A percentile compares a stretch with the other conserved stretches of the same genome.
Conservation (phyloP, 306 rosid species). For the Castanea mollissima region DNA sequence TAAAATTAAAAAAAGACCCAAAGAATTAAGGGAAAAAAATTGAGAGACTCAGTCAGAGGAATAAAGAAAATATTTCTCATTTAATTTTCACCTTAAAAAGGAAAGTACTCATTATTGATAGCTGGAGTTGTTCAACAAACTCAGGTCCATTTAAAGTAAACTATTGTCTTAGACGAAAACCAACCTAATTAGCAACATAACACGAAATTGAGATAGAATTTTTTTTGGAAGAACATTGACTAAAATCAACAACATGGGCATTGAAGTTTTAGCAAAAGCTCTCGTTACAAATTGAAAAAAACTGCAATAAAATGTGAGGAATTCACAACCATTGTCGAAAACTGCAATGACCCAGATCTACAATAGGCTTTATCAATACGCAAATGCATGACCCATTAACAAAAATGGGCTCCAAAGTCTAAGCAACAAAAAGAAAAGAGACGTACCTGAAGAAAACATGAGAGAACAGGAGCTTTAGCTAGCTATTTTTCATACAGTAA, state of each 20-base stretch:
- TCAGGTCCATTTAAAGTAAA: background rate
- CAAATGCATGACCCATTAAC: background rate
- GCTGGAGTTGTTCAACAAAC: conserved; percentile 48
- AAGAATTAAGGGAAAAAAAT: background rate
- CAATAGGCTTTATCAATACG: conserved; percentile 12
- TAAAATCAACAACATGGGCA: conserved; percentile 25
- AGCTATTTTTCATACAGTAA: background rate
- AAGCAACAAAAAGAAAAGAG: background rate
- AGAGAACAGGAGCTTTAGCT: background rate
- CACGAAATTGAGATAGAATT: conserved; percentile 8
- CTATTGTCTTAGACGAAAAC: conserved; percentile 35
- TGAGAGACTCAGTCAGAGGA: background rate
- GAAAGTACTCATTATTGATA: conserved; percentile 24
- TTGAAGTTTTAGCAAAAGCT: background rate
- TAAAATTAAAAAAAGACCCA: no score
- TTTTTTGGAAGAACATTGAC: conserved; percentile 33
- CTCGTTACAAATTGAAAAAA: background rate
- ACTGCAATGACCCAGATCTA: conserved; percentile 51
- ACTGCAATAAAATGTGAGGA: background rate
- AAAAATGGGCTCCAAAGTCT: background rate
- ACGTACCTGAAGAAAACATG: conserved; percentile 9
- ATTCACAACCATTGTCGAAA: conserved; percentile 3
- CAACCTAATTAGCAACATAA: conserved; percentile 2
- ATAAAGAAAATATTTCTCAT: background rate
- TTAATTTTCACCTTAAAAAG: conserved; percentile 4